phyloP scores from a whole-genome alignment of 345 rosid species.

The Theobroma cacao region DNA sequence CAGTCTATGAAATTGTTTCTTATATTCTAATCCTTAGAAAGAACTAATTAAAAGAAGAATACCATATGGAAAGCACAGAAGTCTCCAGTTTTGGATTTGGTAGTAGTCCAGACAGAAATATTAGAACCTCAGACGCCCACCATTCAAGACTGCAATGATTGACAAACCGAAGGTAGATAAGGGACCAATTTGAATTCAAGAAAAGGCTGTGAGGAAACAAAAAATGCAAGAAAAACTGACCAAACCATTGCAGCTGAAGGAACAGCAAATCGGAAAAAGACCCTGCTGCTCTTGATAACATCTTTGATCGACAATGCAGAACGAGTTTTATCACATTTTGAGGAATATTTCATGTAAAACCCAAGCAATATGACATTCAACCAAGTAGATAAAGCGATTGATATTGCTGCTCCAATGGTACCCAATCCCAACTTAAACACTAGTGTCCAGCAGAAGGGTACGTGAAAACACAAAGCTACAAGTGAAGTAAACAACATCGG shows the following conservation, averaged over 20 bases:
- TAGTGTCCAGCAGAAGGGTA: slow-evolving; percentile 45
- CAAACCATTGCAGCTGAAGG: slow-evolving; percentile 61
- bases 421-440: slow-evolving; percentile 36
- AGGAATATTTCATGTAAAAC: slow-evolving; percentile 25
- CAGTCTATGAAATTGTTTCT: background rate
- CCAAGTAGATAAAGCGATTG: slow-evolving; percentile 37
- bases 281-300: slow-evolving; percentile 26
- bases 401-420: slow-evolving; percentile 41
- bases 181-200: background rate
- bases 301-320: slow-evolving; percentile 11
- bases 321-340: slow-evolving; percentile 10
- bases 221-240: slow-evolving; percentile 16
- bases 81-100: slow-evolving; percentile 53
- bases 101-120: slow-evolving; percentile 48
- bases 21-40: background rate
- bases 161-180: background rate
- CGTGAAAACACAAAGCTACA: slow-evolving; percentile 41
- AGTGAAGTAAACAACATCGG: slow-evolving; percentile 39
- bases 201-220: background rate
- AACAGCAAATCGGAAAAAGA: slow-evolving; percentile 27
- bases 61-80: slow-evolving; percentile 60
- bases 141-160: slow-evolving; percentile 46
- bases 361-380: slow-evolving; percentile 38
- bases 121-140: slow-evolving; percentile 55
- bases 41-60: background rate